A percentile compares a stretch with the other conserved stretches of the same genome.
Evolutionary conservation across 78 protist species (phyloP).

Genomic region (Dictyostelium capitatum): DNA sequence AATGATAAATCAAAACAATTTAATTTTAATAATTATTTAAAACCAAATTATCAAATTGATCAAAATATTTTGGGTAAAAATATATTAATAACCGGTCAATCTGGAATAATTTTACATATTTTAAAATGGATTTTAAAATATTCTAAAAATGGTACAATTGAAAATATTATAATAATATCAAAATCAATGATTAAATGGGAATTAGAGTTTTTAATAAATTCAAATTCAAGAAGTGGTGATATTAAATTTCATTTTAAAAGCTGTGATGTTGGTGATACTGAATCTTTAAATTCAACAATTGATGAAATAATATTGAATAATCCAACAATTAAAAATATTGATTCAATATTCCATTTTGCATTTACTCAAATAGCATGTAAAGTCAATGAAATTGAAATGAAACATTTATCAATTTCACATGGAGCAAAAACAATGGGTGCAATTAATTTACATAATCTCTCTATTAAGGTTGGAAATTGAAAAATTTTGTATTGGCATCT

Average conservation of each 20-base stretch:
- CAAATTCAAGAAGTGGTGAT: not conserved
- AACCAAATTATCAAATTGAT: not conserved
- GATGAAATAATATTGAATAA: not conserved
- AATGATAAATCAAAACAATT: not conserved
- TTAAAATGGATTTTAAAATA: slow-evolving; percentile 36
- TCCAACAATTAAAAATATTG: slow-evolving; percentile 11
- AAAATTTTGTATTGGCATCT: slow-evolving; percentile 56
- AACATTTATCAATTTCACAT: not conserved
- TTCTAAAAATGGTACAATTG: not conserved
- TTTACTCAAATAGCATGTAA: slow-evolving; percentile 1
- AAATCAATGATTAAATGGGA: slow-evolving; percentile 57
- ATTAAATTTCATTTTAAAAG: slow-evolving; percentile 5
- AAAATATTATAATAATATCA: slow-evolving; percentile 23
- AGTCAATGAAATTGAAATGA: not conserved
- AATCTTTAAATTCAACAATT: not conserved
- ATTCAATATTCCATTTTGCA: slow-evolving; percentile 68
- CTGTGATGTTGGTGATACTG: slow-evolving; percentile 4
- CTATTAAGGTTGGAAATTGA: not conserved
- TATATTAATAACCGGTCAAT: slow-evolving; percentile 54
- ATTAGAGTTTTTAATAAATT: slow-evolving; percentile 18
- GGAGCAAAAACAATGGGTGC: slow-evolving; percentile 19
- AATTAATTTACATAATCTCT: slow-evolving; percentile 10
- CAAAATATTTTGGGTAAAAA: not conserved
- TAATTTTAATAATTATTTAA: too few species aligned
- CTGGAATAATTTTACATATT: slow-evolving; percentile 29